These are phyloP conservation scores for Globisporangium rhizosaccharum DNA, from an alignment of 352 stramenopile genomes.

Conservation along the genomic window DNA sequence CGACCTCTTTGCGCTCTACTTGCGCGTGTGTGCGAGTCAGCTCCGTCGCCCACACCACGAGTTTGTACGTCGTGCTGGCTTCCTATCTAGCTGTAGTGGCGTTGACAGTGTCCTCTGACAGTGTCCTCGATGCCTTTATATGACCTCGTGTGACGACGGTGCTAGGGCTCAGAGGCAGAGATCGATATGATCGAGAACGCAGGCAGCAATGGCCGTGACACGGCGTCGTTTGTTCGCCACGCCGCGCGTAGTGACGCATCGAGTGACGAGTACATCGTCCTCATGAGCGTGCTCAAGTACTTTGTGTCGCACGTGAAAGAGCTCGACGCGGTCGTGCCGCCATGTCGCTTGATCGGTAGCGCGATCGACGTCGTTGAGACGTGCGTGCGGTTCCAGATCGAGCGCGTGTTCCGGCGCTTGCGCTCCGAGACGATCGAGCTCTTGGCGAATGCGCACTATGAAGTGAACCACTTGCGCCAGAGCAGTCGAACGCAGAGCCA, in stretches of 20 bases:
- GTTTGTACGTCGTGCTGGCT: conserved; percentile 33
- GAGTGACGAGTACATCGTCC: conserved; percentile 71
- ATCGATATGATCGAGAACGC: conserved; percentile 23
- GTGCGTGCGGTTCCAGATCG: conserved; percentile 77
- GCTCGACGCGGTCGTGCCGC: conserved; percentile 52
- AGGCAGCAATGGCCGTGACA: conserved; percentile 11
- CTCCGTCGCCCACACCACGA: conserved; percentile 50
- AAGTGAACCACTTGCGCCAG: conserved; percentile 31
- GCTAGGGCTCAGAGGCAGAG: conserved; percentile 48
- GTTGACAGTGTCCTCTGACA: neutral
- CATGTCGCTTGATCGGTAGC: conserved; percentile 33
- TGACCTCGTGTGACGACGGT: neutral
- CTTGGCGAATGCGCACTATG: conserved; percentile 42
- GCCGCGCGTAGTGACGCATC: conserved; percentile 13
- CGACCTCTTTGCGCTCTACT: conserved; percentile 57
- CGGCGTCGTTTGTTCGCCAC: conserved; percentile 18
- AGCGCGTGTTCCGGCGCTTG: conserved; percentile 59
- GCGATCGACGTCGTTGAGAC: conserved; percentile 53
- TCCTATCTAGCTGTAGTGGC: neutral
- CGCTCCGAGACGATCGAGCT: conserved; percentile 53
- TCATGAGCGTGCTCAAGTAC: conserved; percentile 80
- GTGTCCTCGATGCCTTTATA: neutral
- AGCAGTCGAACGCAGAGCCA: conserved; percentile 27
- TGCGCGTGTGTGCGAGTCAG: conserved; percentile 40
- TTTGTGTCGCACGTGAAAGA: conserved; percentile 62